phyloP scores from a whole-genome alignment of 441 rosid genomes.

The Arabidopsis hybrid region DNA sequence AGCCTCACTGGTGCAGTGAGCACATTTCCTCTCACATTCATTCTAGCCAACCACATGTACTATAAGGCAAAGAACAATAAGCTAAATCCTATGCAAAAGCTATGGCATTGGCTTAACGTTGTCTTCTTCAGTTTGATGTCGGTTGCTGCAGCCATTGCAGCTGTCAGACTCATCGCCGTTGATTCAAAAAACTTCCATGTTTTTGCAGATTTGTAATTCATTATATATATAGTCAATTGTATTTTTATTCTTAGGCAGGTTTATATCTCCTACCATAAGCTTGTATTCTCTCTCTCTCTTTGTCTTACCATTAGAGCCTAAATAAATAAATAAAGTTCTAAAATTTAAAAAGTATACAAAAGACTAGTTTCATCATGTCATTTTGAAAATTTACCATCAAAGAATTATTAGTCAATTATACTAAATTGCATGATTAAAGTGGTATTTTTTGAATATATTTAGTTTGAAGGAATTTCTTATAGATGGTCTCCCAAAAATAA shows the following conservation, averaged over 20 bases:
- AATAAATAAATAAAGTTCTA: neutral
- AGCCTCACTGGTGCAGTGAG: slow-evolving; percentile 91
- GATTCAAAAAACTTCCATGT: slow-evolving; percentile 81
- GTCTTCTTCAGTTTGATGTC: slow-evolving; percentile 68
- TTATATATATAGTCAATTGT: slow-evolving; percentile 20
- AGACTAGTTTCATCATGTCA: neutral
- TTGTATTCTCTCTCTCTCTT: neutral
- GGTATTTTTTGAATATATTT: neutral
- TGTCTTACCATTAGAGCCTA: neutral
- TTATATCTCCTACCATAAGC: slow-evolving; percentile 19
- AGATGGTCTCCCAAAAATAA: neutral
- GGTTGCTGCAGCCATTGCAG: slow-evolving; percentile 69
- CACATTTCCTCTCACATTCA: slow-evolving; percentile 90
- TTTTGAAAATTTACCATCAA: neutral
- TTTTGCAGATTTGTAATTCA: slow-evolving; percentile 77
- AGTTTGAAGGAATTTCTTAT: neutral
- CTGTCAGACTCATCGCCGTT: slow-evolving; percentile 72
- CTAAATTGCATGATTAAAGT: neutral
- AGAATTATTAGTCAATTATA: neutral
- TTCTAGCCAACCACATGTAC: slow-evolving; percentile 92
- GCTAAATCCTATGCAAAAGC: slow-evolving; percentile 53
- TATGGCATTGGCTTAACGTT: slow-evolving; percentile 94
- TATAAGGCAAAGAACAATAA: slow-evolving; percentile 62
- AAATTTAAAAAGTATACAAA: neutral
- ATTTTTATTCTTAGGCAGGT: slow-evolving; percentile 24